These are phyloP conservation scores for Aspergillus tubingensis DNA, from an alignment of 2,329 filamentous ascomycete species.

Conservation along the genomic window DNA sequence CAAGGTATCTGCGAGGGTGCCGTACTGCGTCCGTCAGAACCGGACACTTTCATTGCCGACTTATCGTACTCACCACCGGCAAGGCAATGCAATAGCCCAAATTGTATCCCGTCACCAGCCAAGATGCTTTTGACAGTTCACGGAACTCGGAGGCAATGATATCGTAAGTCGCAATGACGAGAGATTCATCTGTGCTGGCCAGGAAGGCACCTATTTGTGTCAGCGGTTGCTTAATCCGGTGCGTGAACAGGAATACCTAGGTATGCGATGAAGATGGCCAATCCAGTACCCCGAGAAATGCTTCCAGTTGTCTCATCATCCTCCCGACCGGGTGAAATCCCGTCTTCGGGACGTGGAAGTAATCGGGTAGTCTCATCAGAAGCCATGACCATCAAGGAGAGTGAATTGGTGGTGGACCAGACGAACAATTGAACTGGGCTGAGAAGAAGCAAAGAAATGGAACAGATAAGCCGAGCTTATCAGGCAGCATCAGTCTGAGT, in stretches of 20 bases:
- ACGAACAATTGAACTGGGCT: not conserved
- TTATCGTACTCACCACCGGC: not conserved
- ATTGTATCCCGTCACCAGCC: constrained; percentile 2
- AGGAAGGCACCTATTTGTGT: not conserved
- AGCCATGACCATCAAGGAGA: not conserved
- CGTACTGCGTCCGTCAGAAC: not conserved
- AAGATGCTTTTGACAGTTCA: not conserved
- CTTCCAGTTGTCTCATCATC: not conserved
- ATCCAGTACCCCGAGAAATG: not conserved
- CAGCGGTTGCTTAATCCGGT: not conserved
- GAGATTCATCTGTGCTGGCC: constrained; percentile 3
- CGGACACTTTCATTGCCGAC: too few species aligned
- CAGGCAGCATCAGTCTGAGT: not conserved
- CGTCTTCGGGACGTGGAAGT: not conserved
- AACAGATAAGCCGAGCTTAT: not conserved
- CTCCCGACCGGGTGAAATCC: not conserved
- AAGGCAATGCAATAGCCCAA: constrained; percentile 5
- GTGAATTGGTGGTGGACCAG: too few species aligned
- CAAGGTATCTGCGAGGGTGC: not conserved
- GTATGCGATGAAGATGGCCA: constrained; percentile 2
- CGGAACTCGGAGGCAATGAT: constrained; percentile 3
- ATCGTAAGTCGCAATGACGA: constrained; percentile 6
- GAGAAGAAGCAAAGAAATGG: not conserved
- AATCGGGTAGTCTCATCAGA: not conserved
- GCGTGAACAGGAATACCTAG: not conserved